Evolutionary conservation across 2,329 filamentous ascomycete species (phyloP).

Genomic region (Lojkania enalia): DNA sequence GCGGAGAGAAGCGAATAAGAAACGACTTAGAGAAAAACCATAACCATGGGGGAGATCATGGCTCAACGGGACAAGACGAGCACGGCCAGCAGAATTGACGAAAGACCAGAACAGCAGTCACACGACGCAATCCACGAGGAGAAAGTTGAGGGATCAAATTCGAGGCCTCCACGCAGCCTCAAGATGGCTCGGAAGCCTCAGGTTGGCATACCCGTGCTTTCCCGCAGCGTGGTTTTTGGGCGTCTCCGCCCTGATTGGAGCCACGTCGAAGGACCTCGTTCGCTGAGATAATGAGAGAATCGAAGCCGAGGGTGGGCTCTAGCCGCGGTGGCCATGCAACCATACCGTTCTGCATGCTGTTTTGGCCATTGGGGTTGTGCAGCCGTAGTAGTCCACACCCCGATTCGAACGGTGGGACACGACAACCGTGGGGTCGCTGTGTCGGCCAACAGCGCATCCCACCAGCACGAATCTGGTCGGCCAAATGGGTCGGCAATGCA

Average conservation of each 20-base stretch:
- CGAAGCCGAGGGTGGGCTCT: slow-evolving; percentile 33
- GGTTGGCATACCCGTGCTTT: slow-evolving; percentile 33
- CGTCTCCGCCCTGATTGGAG: slow-evolving; percentile 38
- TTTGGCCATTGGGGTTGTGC: slow-evolving; percentile 24
- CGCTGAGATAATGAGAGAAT: slow-evolving; percentile 31
- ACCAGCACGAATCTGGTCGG: slow-evolving; percentile 17
- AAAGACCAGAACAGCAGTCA: slow-evolving; percentile 38
- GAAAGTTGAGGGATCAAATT: slow-evolving; percentile 20
- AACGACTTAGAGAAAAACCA: slow-evolving; percentile 28
- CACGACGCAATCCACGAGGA: slow-evolving; percentile 30
- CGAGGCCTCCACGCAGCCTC: slow-evolving; percentile 30
- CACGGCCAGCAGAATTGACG: slow-evolving; percentile 29
- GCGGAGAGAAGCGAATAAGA: slow-evolving; percentile 43
- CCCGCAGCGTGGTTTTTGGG: slow-evolving; percentile 26
- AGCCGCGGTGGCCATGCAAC: slow-evolving; percentile 21
- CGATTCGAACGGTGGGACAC: slow-evolving; percentile 6
- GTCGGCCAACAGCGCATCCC: slow-evolving; percentile 24
- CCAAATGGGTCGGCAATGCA: slow-evolving; percentile 32
- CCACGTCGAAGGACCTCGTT: slow-evolving; percentile 39
- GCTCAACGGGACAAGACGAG: slow-evolving; percentile 30
- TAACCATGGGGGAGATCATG: slow-evolving; percentile 30
- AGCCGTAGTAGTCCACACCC: slow-evolving; percentile 15
- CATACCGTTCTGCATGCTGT: slow-evolving; percentile 26
- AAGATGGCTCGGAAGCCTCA: slow-evolving; percentile 37
- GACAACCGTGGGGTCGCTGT: slow-evolving; percentile 10